A percentile compares a stretch with the other conserved stretches of the same genome.
These are phyloP conservation scores for Candida odintsovae DNA, from an alignment of 805 yeast genomes.

Conservation along the genomic window DNA sequence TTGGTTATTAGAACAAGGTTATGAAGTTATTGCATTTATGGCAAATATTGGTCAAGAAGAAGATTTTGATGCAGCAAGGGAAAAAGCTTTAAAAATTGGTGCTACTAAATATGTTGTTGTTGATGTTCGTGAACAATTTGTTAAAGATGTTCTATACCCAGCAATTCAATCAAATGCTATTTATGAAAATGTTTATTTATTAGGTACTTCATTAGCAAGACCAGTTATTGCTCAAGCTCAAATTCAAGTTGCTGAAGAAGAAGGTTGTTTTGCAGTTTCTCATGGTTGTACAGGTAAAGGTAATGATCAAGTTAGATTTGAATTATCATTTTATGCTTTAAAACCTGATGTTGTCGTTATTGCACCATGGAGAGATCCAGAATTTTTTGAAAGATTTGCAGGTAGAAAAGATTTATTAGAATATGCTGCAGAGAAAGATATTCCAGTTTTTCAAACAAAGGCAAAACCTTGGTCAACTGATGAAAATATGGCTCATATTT, in stretches of 20 bases:
- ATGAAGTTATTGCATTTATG: constrained; percentile 96
- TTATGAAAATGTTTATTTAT: constrained; percentile 92
- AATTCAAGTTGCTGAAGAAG: constrained; percentile 92
- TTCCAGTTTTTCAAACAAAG: constrained; percentile 95
- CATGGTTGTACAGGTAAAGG: constrained; percentile 99
- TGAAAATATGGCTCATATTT: constrained; percentile 98
- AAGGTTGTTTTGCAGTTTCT: constrained; percentile 97
- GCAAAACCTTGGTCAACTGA: constrained; percentile 99
- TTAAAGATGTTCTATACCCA: constrained; percentile 86
- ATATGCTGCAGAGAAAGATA: constrained; percentile 86
- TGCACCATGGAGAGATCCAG: constrained; percentile 99
- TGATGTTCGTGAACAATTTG: constrained; percentile 94
- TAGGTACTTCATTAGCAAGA: constrained; percentile 98
- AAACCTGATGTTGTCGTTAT: constrained; percentile 95
- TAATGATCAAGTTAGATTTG: constrained; percentile 98
- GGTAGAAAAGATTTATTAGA: constrained; percentile 96
- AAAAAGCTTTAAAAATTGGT: constrained; percentile 93
- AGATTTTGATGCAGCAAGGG: constrained; percentile 95
- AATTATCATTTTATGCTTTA: constrained; percentile 92
- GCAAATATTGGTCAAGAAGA: constrained; percentile 99
- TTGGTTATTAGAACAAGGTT: constrained; percentile 96
- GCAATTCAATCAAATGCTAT: constrained; percentile 97
- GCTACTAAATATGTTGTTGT: constrained; percentile 92
- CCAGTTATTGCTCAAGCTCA: constrained; percentile 99
- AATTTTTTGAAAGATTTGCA: constrained; percentile 88